Evolutionary conservation across 2,329 filamentous ascomycete genomes (phyloP), one percentile per base, ranked within the genome.

Genomic region (Fusarium sp.): DNA sequence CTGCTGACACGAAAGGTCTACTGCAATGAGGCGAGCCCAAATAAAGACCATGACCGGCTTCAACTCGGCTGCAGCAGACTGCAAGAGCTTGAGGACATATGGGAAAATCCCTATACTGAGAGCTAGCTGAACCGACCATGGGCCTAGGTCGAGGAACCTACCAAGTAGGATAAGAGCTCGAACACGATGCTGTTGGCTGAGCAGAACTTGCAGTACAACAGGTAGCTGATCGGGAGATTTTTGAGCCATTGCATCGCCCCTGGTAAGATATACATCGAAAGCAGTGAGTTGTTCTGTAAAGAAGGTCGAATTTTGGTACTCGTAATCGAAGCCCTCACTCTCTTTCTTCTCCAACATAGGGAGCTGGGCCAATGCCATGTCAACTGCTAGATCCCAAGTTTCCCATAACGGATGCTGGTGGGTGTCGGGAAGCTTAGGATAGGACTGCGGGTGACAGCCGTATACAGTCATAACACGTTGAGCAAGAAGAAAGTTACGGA

Each of bases 41-140:
- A 99, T 99, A 78, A 98, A 99, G 7, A 99, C 94, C 96, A 99
- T 98, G 62, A 98, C 94, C 0, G 96, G 95, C 76, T 98, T 98
- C 64, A 99, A 82, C 78, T 99, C 96, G 45, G 93, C 88, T 0
- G 96, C 96, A 45, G 96, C 95, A 6, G 96, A 98, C 77, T 99
- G 96, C 18, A 99, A 83, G 25, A 99, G 84, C 80, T 99, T 99
- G 33, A 99, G 83, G n/a, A 99, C 96, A 76, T 99, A 99, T 1
- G 96, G 96, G 78, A 99, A 99, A 66, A 99, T 99, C 23, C 96
- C 96, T 64, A 99, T 99, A 78, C 94, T 97, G 17, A 99, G 85
- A 17, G 96, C 96, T 39, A 99, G 88, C 77, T 98, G 96, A n/a
- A 99, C 96, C 29, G 96, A 96, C 96, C 96, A 99, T 1, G 96